Conservation (phyloP, 495 filamentous ascomycete species). For the Penicillium dipodomyicola region DNA sequence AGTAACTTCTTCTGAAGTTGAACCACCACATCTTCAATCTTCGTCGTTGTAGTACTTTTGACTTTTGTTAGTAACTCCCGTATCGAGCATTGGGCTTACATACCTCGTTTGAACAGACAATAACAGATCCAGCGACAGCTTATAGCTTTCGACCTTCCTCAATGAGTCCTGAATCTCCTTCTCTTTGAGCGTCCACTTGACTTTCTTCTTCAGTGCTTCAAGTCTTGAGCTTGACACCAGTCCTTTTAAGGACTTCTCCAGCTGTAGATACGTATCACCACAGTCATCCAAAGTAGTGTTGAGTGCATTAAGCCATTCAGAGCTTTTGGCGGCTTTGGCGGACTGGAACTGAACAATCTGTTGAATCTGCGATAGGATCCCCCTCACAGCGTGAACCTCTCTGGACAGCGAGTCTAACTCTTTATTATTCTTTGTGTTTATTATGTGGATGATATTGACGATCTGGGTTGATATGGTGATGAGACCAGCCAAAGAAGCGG, state of each 20-base stretch:
- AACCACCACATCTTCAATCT: not conserved
- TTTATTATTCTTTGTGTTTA: not conserved
- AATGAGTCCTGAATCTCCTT: not conserved
- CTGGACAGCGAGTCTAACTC: not conserved
- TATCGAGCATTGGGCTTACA: not conserved
- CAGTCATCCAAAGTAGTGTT: conserved; percentile 4
- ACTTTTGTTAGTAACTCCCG: not conserved
- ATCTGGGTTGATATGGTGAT: not conserved
- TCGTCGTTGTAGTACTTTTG: not conserved
- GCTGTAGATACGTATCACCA: conserved; percentile 6
- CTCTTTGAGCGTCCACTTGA: not conserved
- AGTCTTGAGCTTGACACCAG: not conserved
- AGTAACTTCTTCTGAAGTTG: not conserved
- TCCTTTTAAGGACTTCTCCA: conserved; percentile 5
- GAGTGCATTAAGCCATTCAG: conserved; percentile 12
- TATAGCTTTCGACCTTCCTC: not conserved
- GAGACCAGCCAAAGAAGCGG: not conserved
- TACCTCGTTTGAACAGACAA: not conserved
- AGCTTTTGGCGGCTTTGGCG: not conserved
- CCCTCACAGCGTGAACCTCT: not conserved
- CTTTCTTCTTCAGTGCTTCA: not conserved
- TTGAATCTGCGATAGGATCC: not conserved
- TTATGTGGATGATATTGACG: not conserved
- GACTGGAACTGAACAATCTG: not conserved
- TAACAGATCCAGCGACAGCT: not conserved